A percentile compares a stretch with the other conserved stretches of the same genome.
These are phyloP conservation scores for Colletotrichum incanum DNA, from an alignment of 2,329 filamentous ascomycete genomes.

Conservation along the genomic window DNA sequence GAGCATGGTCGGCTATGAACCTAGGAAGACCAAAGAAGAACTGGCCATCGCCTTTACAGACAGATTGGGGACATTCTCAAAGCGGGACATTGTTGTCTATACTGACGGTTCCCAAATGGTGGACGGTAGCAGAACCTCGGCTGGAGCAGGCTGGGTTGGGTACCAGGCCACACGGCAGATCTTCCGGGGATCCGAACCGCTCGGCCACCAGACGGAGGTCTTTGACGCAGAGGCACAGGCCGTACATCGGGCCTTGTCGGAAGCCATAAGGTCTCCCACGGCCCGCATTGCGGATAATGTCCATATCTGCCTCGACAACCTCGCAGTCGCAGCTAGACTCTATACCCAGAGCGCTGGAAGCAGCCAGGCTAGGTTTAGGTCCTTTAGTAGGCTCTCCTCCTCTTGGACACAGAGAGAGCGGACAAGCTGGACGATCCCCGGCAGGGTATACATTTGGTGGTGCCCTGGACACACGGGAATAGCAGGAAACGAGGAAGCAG, in stretches of 20 bases:
- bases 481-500: neutral
- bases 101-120: neutral
- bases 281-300: too few relatives aligned
- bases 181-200: neutral
- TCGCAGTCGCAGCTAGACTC: too few relatives aligned
- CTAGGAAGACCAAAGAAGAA: constrained; percentile 5
- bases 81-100: constrained; percentile 13
- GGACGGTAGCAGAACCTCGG: constrained; percentile 8
- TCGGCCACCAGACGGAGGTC: too few relatives aligned
- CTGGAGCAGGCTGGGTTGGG: constrained; percentile 10
- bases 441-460: constrained; percentile 5
- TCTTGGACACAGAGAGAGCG: too few relatives aligned
- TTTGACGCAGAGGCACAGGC: too few relatives aligned
- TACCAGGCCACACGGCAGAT: constrained; percentile 11
- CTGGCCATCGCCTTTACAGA: neutral
- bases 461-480: neutral
- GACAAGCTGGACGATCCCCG: too few relatives aligned
- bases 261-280: too few relatives aligned
- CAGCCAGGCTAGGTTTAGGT: too few relatives aligned
- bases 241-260: too few relatives aligned
- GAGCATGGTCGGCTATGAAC: neutral
- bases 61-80: constrained; percentile 8
- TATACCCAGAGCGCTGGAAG: too few relatives aligned
- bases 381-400: too few relatives aligned
- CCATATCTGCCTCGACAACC: too few relatives aligned